These are phyloP conservation scores for Leccinum broughii DNA, from an alignment of 768 basidiomycete genomes.

Conservation along the genomic window DNA sequence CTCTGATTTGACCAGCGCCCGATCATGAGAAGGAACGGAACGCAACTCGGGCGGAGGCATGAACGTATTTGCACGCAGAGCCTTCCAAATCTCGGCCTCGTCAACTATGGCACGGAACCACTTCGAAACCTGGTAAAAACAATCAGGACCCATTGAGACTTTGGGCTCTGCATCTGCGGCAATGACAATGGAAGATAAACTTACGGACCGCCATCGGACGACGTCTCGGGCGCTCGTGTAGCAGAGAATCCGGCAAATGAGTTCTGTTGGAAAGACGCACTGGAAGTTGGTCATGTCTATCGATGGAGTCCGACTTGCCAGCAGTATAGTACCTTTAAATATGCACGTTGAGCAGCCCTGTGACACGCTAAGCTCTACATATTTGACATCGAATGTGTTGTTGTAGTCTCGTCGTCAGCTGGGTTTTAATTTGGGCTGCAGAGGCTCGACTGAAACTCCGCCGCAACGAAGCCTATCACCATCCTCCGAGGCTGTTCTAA, in stretches of 20 bases:
- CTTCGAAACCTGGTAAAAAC: neutral
- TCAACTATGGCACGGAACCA: neutral
- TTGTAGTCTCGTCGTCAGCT: too few species aligned
- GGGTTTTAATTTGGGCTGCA: too few species aligned
- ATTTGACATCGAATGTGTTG: too few species aligned
- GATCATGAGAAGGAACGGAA: neutral
- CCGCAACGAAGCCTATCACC: too few species aligned
- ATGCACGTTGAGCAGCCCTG: too few species aligned
- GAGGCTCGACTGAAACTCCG: too few species aligned
- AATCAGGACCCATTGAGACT: too few species aligned
- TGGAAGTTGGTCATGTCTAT: neutral
- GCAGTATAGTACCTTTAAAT: too few species aligned
- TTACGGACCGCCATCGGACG: slow-evolving; percentile 2
- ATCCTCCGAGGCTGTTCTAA: too few species aligned
- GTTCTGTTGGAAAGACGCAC: too few species aligned
- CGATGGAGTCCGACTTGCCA: neutral
- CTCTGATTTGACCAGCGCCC: neutral
- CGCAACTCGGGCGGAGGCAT: neutral
- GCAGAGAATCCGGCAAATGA: too few species aligned
- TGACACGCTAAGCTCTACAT: too few species aligned
- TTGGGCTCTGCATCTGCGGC: neutral
- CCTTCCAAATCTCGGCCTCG: neutral
- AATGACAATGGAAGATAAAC: neutral
- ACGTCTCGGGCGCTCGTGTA: neutral
- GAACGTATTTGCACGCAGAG: neutral